Conservation (phyloP, 805 yeast species). For the Yarrowia yakushimensis region DNA sequence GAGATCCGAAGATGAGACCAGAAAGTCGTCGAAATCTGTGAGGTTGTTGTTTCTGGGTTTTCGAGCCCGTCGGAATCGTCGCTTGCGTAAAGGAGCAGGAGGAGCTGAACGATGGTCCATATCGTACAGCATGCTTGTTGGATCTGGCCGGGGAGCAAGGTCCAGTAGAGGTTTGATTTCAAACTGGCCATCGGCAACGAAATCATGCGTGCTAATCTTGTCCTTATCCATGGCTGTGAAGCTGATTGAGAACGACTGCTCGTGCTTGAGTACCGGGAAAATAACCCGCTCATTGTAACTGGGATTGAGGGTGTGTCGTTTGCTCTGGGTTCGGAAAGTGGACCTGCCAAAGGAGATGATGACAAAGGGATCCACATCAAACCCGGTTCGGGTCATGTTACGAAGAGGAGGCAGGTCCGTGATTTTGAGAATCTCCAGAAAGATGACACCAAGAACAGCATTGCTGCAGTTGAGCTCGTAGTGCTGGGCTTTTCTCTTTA, state of each 20-base stretch:
- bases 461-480: conserved; percentile 32
- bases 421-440: conserved; percentile 71
- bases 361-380: conserved; percentile 96
- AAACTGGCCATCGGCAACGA: conserved; percentile 64
- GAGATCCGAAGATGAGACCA: neutral
- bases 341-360: conserved; percentile 86
- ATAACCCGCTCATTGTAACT: conserved; percentile 75
- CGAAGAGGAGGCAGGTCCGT: conserved; percentile 73
- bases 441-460: conserved; percentile 59
- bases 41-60: neutral
- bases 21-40: conserved; percentile 11
- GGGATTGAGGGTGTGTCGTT: conserved; percentile 78
- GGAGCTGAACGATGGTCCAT: neutral
- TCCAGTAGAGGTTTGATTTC: conserved; percentile 50
- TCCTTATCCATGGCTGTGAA: conserved; percentile 83
- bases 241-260: conserved; percentile 59
- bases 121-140: conserved; percentile 36
- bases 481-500: conserved; percentile 25
- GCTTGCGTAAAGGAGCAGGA: neutral
- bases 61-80: conserved; percentile 4
- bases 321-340: conserved; percentile 80
- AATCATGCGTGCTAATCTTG: conserved; percentile 74
- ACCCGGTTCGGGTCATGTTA: conserved; percentile 68
- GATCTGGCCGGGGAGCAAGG: conserved; percentile 37
- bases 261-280: conserved; percentile 69